Conservation (phyloP, 345 rosid species). For the Trapa incisa region DNA sequence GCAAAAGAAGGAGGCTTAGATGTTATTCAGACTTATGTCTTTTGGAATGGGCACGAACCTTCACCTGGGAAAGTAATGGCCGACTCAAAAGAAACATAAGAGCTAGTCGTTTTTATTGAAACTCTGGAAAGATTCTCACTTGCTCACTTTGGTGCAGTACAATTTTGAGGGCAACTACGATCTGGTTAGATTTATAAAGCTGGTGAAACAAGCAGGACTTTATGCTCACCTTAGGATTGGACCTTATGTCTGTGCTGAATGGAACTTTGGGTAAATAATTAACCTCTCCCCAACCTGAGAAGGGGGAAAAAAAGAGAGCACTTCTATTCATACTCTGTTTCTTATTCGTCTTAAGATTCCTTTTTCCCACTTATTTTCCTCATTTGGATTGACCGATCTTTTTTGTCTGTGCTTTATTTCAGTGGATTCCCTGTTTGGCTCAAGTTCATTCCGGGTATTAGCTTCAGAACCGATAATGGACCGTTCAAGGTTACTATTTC, state of each 20-base stretch:
- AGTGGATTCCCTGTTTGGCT: conserved; percentile 99
- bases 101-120: not conserved
- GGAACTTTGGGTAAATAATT: conserved; percentile 83
- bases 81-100: not conserved
- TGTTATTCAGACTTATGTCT: conserved; percentile 97
- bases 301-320: not conserved
- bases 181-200: conserved; percentile 78
- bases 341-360: conserved; percentile 4
- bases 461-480: conserved; percentile 86
- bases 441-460: conserved; percentile 82
- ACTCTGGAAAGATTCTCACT: not conserved
- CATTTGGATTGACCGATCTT: no score
- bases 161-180: conserved; percentile 82
- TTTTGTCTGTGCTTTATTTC: conserved; percentile 7
- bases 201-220: conserved; percentile 74
- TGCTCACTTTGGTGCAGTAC: conserved; percentile 34
- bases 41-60: conserved; percentile 99
- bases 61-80: conserved; percentile 68
- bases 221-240: conserved; percentile 93
- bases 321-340: not conserved
- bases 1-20: conserved; percentile 94
- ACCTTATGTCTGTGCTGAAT: conserved; percentile 97
- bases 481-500: conserved; percentile 73
- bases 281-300: not conserved
- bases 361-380: no score